Base-by-base conservation (phyloP, 2,329 filamentous ascomycete genomes). In the Apiospora aurea region DNA sequence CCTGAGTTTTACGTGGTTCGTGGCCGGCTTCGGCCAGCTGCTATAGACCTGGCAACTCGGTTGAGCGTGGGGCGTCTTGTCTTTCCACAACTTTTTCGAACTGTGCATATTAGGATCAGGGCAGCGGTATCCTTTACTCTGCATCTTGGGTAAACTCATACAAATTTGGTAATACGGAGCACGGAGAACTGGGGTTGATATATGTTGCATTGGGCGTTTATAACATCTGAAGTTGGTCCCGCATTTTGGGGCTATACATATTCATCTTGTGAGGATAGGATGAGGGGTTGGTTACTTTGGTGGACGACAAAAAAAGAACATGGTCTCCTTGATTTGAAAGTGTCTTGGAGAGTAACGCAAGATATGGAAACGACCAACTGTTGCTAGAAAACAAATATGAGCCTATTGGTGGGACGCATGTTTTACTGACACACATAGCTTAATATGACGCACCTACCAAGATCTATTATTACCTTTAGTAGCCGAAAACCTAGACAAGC, bases 1-100 rank as follows among this genome's bases (percentile, higher is more conserved):
- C 4, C 74, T 88, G 43, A 89, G 87, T 78, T 91, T 92, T 75
- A 91, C 89, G 43, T 91, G 89, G 89, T 91, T 91, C 75, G 88
- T 91, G 49, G 83, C 83, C 34, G 89, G 89, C 2, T 78, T 89
- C 14, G 83, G 81, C 11, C 76, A 83, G 47, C 78, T 84, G 34
- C 61, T 78, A 70, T 80, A 77, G 71, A 41, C 14, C 3, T 13
- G 34, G 46, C 34, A 41, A 29, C 24, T 4, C n/a, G 66, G 66
- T 47, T n/a, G 18, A 41, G 34, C 21, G 13, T 47, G 10, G 4
- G 10, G 57, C 13, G 29, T 64, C 57, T 41, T 49, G 53, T 38
- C 53, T 38, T 29, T 61, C 57, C 57, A 49, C 24, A 69, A 49
- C 43, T 34, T 69, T 34, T 69, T 69, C 67, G 18, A 69, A 46